Evolutionary conservation across 1,139 yeast genomes (phyloP).

Genomic region (Blastobotrys capitulatus): DNA sequence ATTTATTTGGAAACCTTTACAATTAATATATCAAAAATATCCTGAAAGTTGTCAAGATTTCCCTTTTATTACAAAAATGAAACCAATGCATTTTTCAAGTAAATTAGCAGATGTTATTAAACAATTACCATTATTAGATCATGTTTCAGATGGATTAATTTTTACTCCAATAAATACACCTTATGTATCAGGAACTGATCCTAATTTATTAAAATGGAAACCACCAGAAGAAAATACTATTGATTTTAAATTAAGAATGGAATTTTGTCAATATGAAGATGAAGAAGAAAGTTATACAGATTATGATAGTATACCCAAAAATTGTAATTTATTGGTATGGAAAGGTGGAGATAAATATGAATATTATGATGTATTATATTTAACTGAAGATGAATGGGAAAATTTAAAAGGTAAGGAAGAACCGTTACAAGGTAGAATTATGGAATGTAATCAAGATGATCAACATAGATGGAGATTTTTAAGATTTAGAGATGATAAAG

Average conservation of each 20-base stretch:
- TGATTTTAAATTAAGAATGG: constrained; percentile 72
- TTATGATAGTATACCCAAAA: constrained; percentile 71
- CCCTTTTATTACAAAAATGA: constrained; percentile 81
- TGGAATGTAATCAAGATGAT: constrained; percentile 66
- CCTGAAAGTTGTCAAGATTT: constrained; percentile 73
- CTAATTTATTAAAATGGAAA: constrained; percentile 79
- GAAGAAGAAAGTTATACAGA: constrained; percentile 56
- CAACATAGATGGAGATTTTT: constrained; percentile 74
- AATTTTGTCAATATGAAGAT: constrained; percentile 62
- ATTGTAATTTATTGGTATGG: constrained; percentile 65
- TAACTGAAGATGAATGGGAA: constrained; percentile 79
- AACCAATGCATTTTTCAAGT: constrained; percentile 80
- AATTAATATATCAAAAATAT: constrained; percentile 54
- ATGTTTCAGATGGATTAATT: constrained; percentile 89
- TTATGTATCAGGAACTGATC: constrained; percentile 84
- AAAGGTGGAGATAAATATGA: constrained; percentile 65
- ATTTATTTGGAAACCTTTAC: constrained; percentile 77
- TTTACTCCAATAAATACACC: constrained; percentile 83
- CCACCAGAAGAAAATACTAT: constrained; percentile 93
- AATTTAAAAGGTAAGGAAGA: constrained; percentile 59
- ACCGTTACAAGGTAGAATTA: constrained; percentile 87
- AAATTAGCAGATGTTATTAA: constrained; percentile 73
- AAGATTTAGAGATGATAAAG: constrained; percentile 89
- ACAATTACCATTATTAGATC: constrained; percentile 62
- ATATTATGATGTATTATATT: constrained; percentile 56